phyloP scores from a whole-genome alignment of 1,284 basidiomycete genomes.

The Apiotrichum sp. region DNA sequence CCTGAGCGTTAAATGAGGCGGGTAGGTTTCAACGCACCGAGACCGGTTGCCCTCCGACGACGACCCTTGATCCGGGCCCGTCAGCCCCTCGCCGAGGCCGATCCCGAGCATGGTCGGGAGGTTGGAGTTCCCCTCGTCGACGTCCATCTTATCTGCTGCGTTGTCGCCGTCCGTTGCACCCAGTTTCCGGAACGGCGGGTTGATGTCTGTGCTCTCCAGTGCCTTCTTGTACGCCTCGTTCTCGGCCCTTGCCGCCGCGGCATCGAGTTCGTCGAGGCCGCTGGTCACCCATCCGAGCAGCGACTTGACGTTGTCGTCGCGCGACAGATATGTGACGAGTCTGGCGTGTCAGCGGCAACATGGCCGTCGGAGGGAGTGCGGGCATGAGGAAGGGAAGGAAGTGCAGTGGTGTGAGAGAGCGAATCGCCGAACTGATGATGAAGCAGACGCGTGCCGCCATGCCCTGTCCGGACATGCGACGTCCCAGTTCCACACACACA shows the following conservation, averaged over 20 bases:
- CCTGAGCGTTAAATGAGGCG: conserved; percentile 48
- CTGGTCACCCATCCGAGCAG: conserved; percentile 43
- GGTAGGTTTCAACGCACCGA: conserved; percentile 22
- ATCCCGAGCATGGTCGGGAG: conserved; percentile 8
- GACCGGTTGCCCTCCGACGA: conserved; percentile 25
- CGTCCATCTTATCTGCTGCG: neutral
- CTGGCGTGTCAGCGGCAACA: conserved; percentile 16
- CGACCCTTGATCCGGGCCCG: conserved; percentile 14
- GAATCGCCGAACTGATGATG: too few species aligned
- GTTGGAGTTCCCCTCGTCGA: conserved; percentile 5
- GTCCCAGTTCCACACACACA: too few species aligned
- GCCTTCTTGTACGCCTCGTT: conserved; percentile 24
- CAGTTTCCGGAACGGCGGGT: conserved; percentile 24
- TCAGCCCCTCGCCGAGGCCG: conserved; percentile 31
- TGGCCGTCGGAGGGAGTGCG: too few species aligned
- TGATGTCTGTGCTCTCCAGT: conserved; percentile 21
- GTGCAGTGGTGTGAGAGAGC: too few species aligned
- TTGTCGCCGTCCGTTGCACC: conserved; percentile 8
- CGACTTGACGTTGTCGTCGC: conserved; percentile 38
- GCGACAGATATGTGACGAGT: conserved; percentile 39
- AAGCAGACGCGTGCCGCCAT: too few species aligned
- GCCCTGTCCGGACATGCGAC: too few species aligned
- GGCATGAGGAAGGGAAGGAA: too few species aligned
- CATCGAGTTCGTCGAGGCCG: conserved; percentile 44
- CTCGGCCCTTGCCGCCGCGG: conserved; percentile 32